Evolutionary conservation across 2,329 filamentous ascomycete genomes (phyloP), one percentile per base, ranked within the genome.

Genomic region (Neobulgaria alba): DNA sequence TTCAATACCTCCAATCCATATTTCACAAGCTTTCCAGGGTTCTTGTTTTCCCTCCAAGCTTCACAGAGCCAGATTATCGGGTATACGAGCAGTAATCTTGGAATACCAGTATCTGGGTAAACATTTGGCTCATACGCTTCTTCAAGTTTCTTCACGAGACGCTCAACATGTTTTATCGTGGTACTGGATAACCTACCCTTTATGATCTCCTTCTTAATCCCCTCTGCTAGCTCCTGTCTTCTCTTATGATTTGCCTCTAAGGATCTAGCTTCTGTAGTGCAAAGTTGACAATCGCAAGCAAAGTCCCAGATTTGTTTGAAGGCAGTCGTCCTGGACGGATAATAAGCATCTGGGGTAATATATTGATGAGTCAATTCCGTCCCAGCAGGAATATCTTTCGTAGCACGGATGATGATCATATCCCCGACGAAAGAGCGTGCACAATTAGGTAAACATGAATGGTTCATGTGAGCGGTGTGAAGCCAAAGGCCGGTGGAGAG

Each of bases 341-440:
- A 42, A 12, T 21, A 23, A 4, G 43, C 48, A 30, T 50, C 45
- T 2, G 43, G 43, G 4, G 43, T 18, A 5, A 38, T 20, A 31
- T 50, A 48, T 36, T 48, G 45, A 3, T 50, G 45, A 3, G 43
- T 43, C 18, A 50, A 9, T 39, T 50, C 46, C 12, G 40, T 41
- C 16, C 40, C 41, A 9, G 36, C n/a, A 3, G 43, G 36, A 15
- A 50, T 41, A 5, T 31, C 10, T n/a, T 35, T 15, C 10, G 41
- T 36, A 4, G 42, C 39, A 17, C 45, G 45, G 16, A 50, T 41
- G 30, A 45, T 30, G 41, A 48, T 50, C 36, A 50, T 47, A 18
- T 45, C 39, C 10, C 45, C 45, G 4, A 48, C 46, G 17, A 50
- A 48, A 8, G 45, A 40, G 10, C 46, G 35, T 10, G 29, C 26